Evolutionary conservation across 352 stramenopile genomes (phyloP).

Genomic region (Pythium graminicola): DNA sequence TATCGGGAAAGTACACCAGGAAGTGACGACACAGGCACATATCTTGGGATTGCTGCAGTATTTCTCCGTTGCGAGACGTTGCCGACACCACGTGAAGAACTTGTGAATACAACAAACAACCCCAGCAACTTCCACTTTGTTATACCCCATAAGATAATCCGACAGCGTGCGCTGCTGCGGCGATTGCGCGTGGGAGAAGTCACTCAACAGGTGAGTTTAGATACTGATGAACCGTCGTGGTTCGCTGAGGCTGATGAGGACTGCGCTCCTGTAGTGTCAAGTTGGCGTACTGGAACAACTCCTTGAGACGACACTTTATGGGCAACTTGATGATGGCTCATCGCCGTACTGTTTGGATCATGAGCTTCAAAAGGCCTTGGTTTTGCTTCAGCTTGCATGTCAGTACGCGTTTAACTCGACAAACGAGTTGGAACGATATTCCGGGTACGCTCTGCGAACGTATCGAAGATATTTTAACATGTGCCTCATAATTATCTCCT

Average conservation of each 20-base stretch:
- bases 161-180: constrained; percentile 20
- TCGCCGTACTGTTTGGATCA: neutral
- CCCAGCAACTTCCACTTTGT: constrained; percentile 28
- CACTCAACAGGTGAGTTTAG: constrained; percentile 27
- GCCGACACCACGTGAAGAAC: neutral
- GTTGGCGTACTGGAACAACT: constrained; percentile 33
- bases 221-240: too few species aligned
- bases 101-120: neutral
- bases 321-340: neutral
- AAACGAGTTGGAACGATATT: constrained; percentile 27
- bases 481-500: too few species aligned
- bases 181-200: constrained; percentile 30
- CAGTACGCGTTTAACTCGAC: constrained; percentile 54
- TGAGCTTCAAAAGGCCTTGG: neutral
- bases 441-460: too few species aligned
- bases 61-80: neutral
- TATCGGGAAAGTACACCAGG: neutral
- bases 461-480: too few species aligned
- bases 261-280: constrained; percentile 16
- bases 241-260: neutral
- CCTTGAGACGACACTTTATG: constrained; percentile 33
- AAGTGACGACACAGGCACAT: neutral
- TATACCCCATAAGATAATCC: constrained; percentile 20
- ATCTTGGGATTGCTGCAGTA: neutral
- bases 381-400: constrained; percentile 51